phyloP scores from a whole-genome alignment of 2,329 filamentous ascomycete genomes.

The Aspergillus melleus region DNA sequence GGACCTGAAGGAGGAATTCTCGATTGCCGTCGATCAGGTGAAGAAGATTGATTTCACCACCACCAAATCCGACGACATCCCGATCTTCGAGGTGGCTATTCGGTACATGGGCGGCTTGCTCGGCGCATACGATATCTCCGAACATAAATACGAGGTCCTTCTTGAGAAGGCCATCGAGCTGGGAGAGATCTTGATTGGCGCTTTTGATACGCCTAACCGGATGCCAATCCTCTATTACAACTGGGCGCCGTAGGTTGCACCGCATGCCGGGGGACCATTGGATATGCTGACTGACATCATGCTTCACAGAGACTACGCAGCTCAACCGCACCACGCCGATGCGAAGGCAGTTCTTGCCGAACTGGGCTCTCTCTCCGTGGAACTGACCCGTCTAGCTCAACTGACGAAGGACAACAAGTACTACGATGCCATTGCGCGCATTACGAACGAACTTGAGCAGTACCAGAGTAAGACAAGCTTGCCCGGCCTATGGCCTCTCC shows the following conservation, averaged over 20 bases:
- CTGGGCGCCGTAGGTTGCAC: conserved; percentile 63
- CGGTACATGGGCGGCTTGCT: conserved; percentile 85
- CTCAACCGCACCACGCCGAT: conserved; percentile 63
- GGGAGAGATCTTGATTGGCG: conserved; percentile 75
- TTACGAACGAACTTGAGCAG: conserved; percentile 76
- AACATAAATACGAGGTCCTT: conserved; percentile 65
- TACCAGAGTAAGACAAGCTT: conserved; percentile 71
- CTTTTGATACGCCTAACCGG: conserved; percentile 89
- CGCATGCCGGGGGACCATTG: not conserved
- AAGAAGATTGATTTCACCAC: conserved; percentile 80
- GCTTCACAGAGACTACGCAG: conserved; percentile 49
- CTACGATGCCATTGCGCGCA: conserved; percentile 84
- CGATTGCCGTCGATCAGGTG: conserved; percentile 70
- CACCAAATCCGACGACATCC: conserved; percentile 66
- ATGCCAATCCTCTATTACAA: conserved; percentile 83
- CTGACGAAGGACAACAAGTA: conserved; percentile 79
- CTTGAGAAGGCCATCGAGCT: conserved; percentile 77
- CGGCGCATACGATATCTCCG: conserved; percentile 83
- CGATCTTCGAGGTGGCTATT: conserved; percentile 91
- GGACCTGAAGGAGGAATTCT: conserved; percentile 74
- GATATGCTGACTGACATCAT: conserved; percentile 2
- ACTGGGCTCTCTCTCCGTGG: conserved; percentile 76
- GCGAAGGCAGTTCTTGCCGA: conserved; percentile 62
- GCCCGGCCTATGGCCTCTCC: conserved; percentile 77
- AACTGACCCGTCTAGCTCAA: conserved; percentile 87